Percentiles rank a stretch among this genome's conserved stretches.
These are phyloP conservation scores for Leptomonas pyrrhocoris DNA, from an alignment of 208 protist genomes.

Conservation along the genomic window DNA sequence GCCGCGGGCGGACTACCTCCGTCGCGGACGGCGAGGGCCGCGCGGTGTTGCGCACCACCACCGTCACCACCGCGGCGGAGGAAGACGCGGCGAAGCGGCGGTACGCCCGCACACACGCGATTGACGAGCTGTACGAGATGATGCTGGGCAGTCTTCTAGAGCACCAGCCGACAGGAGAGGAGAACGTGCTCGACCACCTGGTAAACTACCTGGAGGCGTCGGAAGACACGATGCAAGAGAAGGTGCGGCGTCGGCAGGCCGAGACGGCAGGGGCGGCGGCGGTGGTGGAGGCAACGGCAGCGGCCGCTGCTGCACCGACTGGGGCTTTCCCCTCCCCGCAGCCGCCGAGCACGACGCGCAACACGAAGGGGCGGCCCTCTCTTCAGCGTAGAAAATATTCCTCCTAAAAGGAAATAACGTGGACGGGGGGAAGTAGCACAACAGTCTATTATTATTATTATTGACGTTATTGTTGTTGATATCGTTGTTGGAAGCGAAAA, in stretches of 20 bases:
- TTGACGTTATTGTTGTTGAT: too few species aligned
- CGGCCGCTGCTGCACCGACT: background rate
- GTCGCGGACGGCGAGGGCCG: constrained; percentile 3
- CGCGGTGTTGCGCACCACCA: background rate
- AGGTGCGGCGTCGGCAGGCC: constrained; percentile 15
- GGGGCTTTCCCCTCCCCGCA: constrained; percentile 7
- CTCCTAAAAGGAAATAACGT: background rate
- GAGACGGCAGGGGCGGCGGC: background rate
- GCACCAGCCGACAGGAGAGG: constrained; percentile 41
- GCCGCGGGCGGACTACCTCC: constrained; percentile 1
- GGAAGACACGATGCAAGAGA: constrained; percentile 21
- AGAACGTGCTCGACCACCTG: constrained; percentile 57
- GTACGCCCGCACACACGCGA: constrained; percentile 48
- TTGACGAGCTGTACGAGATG: constrained; percentile 72
- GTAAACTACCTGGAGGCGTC: constrained; percentile 54
- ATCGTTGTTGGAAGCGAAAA: too few species aligned
- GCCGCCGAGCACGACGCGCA: constrained; percentile 20
- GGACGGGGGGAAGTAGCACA: background rate
- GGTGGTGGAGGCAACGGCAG: background rate
- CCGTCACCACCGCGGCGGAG: background rate
- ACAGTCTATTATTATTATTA: too few species aligned
- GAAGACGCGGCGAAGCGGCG: constrained; percentile 20
- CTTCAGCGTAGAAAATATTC: constrained; percentile 11
- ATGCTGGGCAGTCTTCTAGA: constrained; percentile 56
- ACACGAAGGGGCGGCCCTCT: constrained; percentile 17